A percentile compares a stretch with the other conserved stretches of the same genome.
These are phyloP conservation scores for Candolleomyces eurysporus DNA, from an alignment of 768 basidiomycete species.

Conservation along the genomic window DNA sequence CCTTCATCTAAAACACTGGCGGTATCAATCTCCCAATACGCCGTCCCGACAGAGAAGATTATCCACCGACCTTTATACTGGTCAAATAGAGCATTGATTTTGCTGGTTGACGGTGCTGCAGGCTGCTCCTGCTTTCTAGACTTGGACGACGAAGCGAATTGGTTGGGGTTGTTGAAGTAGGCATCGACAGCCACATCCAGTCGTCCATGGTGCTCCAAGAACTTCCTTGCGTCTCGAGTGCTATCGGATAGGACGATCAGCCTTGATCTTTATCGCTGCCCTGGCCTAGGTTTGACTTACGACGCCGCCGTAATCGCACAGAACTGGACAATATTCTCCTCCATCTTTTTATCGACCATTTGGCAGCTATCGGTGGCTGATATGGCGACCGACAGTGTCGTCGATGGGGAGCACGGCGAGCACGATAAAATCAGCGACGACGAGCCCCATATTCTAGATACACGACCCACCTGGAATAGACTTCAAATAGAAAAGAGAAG, in stretches of 20 bases:
- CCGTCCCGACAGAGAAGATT: not conserved
- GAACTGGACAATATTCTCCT: conserved; percentile 56
- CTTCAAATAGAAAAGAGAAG: too few species aligned
- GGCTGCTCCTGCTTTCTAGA: conserved; percentile 16
- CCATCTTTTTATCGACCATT: conserved; percentile 45
- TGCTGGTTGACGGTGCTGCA: conserved; percentile 46
- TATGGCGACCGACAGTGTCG: too few species aligned
- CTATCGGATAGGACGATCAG: conserved; percentile 30
- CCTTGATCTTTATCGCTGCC: conserved; percentile 14
- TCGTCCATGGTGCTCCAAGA: conserved; percentile 66
- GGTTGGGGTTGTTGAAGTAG: conserved; percentile 58
- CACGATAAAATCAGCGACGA: too few species aligned
- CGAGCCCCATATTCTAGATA: too few species aligned
- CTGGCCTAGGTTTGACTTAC: conserved; percentile 41
- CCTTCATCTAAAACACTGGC: conserved; percentile 43
- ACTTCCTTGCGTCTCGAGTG: conserved; percentile 61
- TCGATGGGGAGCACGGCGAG: too few species aligned
- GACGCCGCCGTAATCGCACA: conserved; percentile 65
- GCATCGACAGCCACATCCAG: conserved; percentile 74
- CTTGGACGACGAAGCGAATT: conserved; percentile 20
- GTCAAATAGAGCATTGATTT: conserved; percentile 58
- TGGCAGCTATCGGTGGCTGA: not conserved
- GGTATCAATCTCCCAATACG: not conserved
- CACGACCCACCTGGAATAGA: too few species aligned
- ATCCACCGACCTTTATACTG: conserved; percentile 57